Evolutionary conservation across 495 filamentous ascomycete species (phyloP).

Genomic region (Cetradonia linearis): DNA sequence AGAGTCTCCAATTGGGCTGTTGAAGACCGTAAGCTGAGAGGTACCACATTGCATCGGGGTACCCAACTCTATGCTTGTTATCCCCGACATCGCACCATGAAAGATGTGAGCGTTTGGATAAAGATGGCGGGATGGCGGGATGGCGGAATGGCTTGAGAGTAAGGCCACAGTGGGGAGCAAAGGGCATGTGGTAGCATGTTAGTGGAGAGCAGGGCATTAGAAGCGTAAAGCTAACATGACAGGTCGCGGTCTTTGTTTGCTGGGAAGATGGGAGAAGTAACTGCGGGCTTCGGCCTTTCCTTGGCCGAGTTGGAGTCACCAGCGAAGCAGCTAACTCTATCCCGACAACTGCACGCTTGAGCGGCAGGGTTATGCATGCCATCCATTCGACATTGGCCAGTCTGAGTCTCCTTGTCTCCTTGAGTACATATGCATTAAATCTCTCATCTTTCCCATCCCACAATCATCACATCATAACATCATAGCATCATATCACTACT

Average conservation of each 20-base stretch:
- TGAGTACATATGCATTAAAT: slow-evolving; percentile 1
- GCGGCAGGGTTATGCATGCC: not conserved
- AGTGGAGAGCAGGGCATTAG: not conserved
- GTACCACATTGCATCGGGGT: not conserved
- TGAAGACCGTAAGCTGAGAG: not conserved
- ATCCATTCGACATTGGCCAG: not conserved
- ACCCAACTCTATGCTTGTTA: not conserved
- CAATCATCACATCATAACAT: too few species aligned
- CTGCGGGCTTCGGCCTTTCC: not conserved
- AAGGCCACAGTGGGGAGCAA: not conserved
- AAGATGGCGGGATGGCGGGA: not conserved
- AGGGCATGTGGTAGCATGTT: not conserved
- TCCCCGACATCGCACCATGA: not conserved
- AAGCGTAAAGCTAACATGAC: not conserved
- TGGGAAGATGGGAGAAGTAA: not conserved
- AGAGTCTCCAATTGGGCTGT: not conserved
- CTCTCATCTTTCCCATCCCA: slow-evolving; percentile 1
- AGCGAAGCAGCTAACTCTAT: not conserved
- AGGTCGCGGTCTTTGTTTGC: not conserved
- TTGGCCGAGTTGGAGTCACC: slow-evolving; percentile 1
- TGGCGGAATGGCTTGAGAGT: not conserved
- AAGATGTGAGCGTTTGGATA: not conserved
- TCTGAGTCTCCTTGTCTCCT: not conserved
- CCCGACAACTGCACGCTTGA: not conserved
- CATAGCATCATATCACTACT: not conserved